Base-by-base conservation (phyloP, 805 yeast species). In the Lachancea mirantina region DNA sequence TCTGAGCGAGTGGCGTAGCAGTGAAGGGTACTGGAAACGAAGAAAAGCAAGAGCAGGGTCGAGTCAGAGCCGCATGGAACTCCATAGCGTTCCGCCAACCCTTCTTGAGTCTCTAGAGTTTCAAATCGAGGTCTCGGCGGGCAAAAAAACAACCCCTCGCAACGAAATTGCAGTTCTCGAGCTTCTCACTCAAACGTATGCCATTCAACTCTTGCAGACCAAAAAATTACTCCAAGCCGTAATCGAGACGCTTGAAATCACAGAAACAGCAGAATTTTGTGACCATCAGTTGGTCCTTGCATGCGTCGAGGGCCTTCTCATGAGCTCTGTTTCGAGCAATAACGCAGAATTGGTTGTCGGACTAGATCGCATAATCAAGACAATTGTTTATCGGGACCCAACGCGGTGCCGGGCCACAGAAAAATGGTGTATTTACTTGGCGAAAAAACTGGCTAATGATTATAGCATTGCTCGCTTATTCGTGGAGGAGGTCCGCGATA, bases 261-360 rank as follows among this genome's bases (percentile, higher is more conserved):
- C 36, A 8, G 28, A 24, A 2, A 28, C 28, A 19, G 19, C 27
- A 2, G 18, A n/a, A 10, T 16, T 18, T 5, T 25, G 30, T 14
- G 22, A 28, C 6, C 9, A 13, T 8, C 14, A 32, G 3, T 16
- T 31, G 9, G 16, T 38, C 4, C 23, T 34, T 8, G 25, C 18
- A 8, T 30, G 41, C 23, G 23, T 38, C 19, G 41, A 38, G 23
- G 38, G 35, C 2, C 34, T 38, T 28, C n/a, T 38, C 17, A 26
- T 30, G 26, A 38, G 31, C 11, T 30, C 41, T 9, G 28, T 38
- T 16, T 24, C 30, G 16, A 34, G 32, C 23, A 32, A 31, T 10
- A 34, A 28, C 17, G 23, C 38, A 1, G 38, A 38, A 16, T 14
- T 38, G 15, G 15, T 38, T 2, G 35, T 38, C 8, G 28, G 37